A percentile compares a stretch with the other conserved stretches of the same genome.
Conservation (phyloP, 1,139 yeast species). For the Geotrichum aggregatum region DNA sequence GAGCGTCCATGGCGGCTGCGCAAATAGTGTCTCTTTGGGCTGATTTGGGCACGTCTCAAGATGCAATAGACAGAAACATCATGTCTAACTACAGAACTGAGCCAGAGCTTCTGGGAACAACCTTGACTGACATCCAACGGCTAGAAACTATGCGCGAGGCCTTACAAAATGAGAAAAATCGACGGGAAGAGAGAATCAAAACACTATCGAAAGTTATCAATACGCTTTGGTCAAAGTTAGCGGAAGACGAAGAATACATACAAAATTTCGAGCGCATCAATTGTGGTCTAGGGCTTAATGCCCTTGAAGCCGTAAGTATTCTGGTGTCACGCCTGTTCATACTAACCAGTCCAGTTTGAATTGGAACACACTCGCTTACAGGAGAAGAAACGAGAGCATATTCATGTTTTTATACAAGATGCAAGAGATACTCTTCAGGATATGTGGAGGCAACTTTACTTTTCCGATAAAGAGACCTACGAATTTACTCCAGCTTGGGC, state of each 20-base stretch:
- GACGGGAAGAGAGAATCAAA: conserved; percentile 23
- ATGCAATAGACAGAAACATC: conserved; percentile 31
- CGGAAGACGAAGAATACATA: conserved; percentile 26
- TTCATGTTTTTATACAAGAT: conserved; percentile 63
- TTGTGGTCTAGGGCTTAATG: conserved; percentile 37
- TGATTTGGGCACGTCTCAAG: conserved; percentile 37
- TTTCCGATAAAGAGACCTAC: conserved; percentile 46
- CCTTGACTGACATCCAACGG: conserved; percentile 27
- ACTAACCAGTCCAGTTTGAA: conserved; percentile 41
- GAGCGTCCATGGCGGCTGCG: conserved; percentile 28
- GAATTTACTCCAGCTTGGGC: conserved; percentile 41
- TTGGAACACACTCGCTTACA: conserved; percentile 56
- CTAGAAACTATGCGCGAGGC: conserved; percentile 24
- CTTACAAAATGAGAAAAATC: conserved; percentile 24
- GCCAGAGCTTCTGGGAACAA: conserved; percentile 34
- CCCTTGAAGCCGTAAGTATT: conserved; percentile 26
- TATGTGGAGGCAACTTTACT: conserved; percentile 61
- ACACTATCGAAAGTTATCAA: conserved; percentile 22
- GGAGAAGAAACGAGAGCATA: conserved; percentile 56
- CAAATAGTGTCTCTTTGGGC: conserved; percentile 37
- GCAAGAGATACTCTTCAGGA: conserved; percentile 55
- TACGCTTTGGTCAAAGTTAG: conserved; percentile 35
- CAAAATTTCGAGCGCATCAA: conserved; percentile 31
- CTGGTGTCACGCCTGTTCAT: neutral
- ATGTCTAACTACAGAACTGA: conserved; percentile 27